Percentiles rank a stretch among this genome's conserved stretches.
Evolutionary conservation across 78 protist species (phyloP).

Genomic region (Dictyostelium citrinum): DNA sequence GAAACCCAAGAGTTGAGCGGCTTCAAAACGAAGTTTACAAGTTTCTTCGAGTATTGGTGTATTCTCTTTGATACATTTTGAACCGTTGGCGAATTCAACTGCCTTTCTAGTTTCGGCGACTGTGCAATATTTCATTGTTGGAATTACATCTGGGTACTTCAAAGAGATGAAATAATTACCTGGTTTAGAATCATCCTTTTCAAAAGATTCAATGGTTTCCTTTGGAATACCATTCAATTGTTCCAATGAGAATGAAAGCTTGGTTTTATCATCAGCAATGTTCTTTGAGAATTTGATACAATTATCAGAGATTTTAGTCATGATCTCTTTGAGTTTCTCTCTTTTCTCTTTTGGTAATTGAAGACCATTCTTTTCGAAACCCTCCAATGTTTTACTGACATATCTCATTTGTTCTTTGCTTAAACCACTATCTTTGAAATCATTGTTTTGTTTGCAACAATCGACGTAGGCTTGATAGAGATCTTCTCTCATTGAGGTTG

Average conservation of each 20-base stretch:
- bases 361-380: slow-evolving; percentile 82
- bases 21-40: not conserved
- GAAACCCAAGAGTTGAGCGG: slow-evolving; percentile 76
- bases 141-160: slow-evolving; percentile 83
- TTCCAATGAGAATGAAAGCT: slow-evolving; percentile 15
- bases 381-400: slow-evolving; percentile 55
- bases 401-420: slow-evolving; percentile 20
- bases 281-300: slow-evolving; percentile 53
- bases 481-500: slow-evolving; percentile 43
- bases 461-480: slow-evolving; percentile 22
- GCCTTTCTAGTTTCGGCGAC: slow-evolving; percentile 65
- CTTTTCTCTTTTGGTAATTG: slow-evolving; percentile 51
- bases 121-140: slow-evolving; percentile 67
- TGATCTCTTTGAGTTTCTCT: slow-evolving; percentile 53
- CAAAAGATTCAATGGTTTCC: slow-evolving; percentile 23
- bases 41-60: slow-evolving; percentile 38
- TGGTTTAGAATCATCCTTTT: slow-evolving; percentile 12
- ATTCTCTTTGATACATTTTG: slow-evolving; percentile 30
- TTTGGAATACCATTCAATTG: slow-evolving; percentile 84
- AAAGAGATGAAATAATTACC: slow-evolving; percentile 55
- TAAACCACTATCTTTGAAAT: not conserved
- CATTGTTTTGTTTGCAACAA: slow-evolving; percentile 14
- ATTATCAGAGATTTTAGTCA: slow-evolving; percentile 67
- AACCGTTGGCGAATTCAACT: not conserved
- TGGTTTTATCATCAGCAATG: slow-evolving; percentile 83